Conservation (phyloP, 257 asterid genomes). For the Solanum dulcamara region DNA sequence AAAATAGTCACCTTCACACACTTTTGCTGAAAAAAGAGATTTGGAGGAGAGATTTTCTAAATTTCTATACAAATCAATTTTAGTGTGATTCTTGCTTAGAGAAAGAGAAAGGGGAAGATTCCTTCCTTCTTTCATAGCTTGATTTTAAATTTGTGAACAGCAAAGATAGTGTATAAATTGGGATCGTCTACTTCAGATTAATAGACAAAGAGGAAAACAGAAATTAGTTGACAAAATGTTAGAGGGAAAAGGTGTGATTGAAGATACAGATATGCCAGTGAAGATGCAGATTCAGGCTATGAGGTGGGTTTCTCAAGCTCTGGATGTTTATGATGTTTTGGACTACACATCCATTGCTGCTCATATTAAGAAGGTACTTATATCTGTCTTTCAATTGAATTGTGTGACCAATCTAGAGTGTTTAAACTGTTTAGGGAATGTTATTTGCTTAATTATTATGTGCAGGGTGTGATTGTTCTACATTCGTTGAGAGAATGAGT, state of each 20-base stretch:
- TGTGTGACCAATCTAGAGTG: neutral
- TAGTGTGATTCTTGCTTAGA: neutral
- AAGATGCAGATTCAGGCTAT: slow-evolving; percentile 93
- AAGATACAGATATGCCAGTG: slow-evolving; percentile 74
- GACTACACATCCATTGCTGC: slow-evolving; percentile 51
- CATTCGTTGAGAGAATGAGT: neutral
- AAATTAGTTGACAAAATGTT: slow-evolving; percentile 5
- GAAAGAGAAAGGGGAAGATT: neutral
- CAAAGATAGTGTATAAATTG: neutral
- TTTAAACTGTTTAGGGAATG: neutral
- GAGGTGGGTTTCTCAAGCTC: slow-evolving; percentile 77
- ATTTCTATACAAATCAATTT: neutral
- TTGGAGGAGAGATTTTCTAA: neutral
- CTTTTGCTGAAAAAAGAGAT: neutral
- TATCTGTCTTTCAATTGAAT: neutral
- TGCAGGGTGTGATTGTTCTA: neutral
- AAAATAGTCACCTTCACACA: slow-evolving; percentile 15
- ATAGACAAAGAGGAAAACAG: neutral
- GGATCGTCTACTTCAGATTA: neutral
- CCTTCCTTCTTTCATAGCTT: neutral
- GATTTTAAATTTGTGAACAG: neutral
- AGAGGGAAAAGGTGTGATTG: slow-evolving; percentile 49
- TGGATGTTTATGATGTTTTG: slow-evolving; percentile 72
- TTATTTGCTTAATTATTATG: neutral
- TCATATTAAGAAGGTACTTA: slow-evolving; percentile 43